Evolutionary conservation across 164 flowering plant genomes (phyloP).

Genomic region (Cinnamomum chago): DNA sequence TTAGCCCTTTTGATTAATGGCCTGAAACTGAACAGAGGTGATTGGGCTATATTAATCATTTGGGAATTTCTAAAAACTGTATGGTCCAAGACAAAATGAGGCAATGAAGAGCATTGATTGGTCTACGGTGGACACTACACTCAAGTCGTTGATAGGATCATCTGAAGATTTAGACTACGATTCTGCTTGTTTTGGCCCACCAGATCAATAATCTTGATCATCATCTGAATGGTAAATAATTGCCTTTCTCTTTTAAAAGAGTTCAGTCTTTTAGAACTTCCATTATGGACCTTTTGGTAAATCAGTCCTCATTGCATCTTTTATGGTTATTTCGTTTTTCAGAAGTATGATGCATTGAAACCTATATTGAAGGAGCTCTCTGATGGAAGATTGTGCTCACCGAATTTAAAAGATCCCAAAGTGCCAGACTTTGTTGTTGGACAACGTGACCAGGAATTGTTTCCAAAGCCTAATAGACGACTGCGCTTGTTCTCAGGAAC

Average conservation of each 20-base stretch:
- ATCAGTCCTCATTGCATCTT: too few relatives aligned
- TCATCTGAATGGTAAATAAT: neutral
- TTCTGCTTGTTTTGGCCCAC: too few relatives aligned
- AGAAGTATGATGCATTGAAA: too few relatives aligned
- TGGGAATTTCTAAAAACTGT: too few relatives aligned
- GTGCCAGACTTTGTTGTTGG: neutral
- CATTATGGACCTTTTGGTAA: neutral
- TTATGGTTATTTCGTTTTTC: too few relatives aligned
- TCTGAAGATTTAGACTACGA: too few relatives aligned
- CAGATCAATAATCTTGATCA: neutral
- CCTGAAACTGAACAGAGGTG: neutral
- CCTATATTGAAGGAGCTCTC: neutral
- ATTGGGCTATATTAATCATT: neutral
- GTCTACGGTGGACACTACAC: too few relatives aligned
- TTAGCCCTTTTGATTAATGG: neutral
- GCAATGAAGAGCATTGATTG: too few relatives aligned
- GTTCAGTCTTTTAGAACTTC: neutral
- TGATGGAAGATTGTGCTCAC: too few relatives aligned
- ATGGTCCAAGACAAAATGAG: neutral
- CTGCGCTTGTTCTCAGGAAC: slow-evolving; percentile 27
- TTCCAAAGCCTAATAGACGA: slow-evolving; percentile 12
- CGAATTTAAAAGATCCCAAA: too few relatives aligned
- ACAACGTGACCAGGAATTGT: neutral
- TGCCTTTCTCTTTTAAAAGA: neutral
- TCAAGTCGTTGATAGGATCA: too few relatives aligned